Evolutionary conservation across 2,329 filamentous ascomycete species (phyloP), one percentile per base, ranked within the genome.

Genomic region (Colletotrichum ledebouriae): DNA sequence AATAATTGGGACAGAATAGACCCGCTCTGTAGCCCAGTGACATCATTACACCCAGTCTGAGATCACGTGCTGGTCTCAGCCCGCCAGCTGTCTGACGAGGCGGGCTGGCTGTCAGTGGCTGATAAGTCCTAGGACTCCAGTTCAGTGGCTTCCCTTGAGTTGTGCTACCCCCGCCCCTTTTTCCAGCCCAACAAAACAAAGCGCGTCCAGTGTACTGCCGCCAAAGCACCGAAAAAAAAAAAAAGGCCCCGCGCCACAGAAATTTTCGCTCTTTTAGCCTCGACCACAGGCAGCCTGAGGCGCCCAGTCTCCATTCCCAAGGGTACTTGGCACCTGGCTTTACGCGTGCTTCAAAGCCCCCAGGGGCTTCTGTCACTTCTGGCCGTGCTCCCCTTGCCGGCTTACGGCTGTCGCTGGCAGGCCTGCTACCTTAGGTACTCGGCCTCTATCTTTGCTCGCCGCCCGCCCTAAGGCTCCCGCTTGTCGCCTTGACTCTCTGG

Each of bases 181-280:
- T 17, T 17, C 17, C 17, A 17, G 17, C 17, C 17, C 17, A 17
- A 17, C 17, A 17, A 17, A 17, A 17, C 17, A 17, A 17, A 17
- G 17, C 17, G 17, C 17, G 17, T 17, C 17, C 17, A 17, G 17
- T 17, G 17, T 17, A 1, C 17, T 17, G 17, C 17, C 17, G 17
- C 17, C 17, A 17, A 17, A 17, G 17, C 17, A 17, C 17, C 17
- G 17, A 2, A 17, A 17, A 17, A 17, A 17, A 17, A 17, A 17
- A 17, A 34, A 47, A 25, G 64, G 64, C 60, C 60, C 29, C 64
- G 53, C 64, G 64, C 64, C 64, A 67, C 46, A 64, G 46, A 67
- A 64, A 67, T 59, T 25, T 71, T 71, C 67, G 70, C 34, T 63
- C 59, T 62, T 72, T 69, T 69, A 65, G 60, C 62, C 65, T 62